A percentile compares a stretch with the other conserved stretches of the same genome.
Conservation (phyloP, 352 stramenopile species). For the Lagenidium giganteum region DNA sequence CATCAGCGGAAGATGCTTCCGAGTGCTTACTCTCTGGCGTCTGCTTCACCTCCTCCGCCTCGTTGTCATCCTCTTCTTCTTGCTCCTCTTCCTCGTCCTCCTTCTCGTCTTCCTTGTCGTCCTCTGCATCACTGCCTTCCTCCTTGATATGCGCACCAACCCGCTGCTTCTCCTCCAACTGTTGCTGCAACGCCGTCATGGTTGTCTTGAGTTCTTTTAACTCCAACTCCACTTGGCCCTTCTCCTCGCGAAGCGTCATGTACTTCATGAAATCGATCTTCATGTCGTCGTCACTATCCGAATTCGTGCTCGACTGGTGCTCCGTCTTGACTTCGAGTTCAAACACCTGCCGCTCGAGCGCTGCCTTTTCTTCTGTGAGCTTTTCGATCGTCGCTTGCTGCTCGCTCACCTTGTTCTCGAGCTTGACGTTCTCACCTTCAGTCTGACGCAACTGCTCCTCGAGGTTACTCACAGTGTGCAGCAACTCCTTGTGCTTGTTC, state of each 20-base stretch:
- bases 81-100: slow-evolving; percentile 12
- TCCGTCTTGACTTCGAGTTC: background rate
- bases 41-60: slow-evolving; percentile 3
- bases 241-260: slow-evolving; percentile 46
- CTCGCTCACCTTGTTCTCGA: slow-evolving; percentile 40
- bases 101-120: slow-evolving; percentile 19
- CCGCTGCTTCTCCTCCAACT: slow-evolving; percentile 8
- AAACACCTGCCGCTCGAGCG: slow-evolving; percentile 20
- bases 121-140: slow-evolving; percentile 8
- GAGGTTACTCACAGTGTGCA: slow-evolving; percentile 40
- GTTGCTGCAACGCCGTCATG: slow-evolving; percentile 1
- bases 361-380: slow-evolving; percentile 29
- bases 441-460: slow-evolving; percentile 48
- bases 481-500: slow-evolving; percentile 27
- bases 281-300: slow-evolving; percentile 20
- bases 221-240: slow-evolving; percentile 9
- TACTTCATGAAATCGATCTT: slow-evolving; percentile 52
- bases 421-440: slow-evolving; percentile 46
- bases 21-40: slow-evolving; percentile 17
- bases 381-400: slow-evolving; percentile 45
- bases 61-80: slow-evolving; percentile 15
- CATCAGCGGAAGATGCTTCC: slow-evolving; percentile 46
- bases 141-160: slow-evolving; percentile 12
- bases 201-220: slow-evolving; percentile 19
- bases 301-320: background rate